Percentiles rank a stretch among this genome's conserved stretches.
phyloP scores from a whole-genome alignment of 805 yeast genomes.

The Kregervanrija delftensis region DNA sequence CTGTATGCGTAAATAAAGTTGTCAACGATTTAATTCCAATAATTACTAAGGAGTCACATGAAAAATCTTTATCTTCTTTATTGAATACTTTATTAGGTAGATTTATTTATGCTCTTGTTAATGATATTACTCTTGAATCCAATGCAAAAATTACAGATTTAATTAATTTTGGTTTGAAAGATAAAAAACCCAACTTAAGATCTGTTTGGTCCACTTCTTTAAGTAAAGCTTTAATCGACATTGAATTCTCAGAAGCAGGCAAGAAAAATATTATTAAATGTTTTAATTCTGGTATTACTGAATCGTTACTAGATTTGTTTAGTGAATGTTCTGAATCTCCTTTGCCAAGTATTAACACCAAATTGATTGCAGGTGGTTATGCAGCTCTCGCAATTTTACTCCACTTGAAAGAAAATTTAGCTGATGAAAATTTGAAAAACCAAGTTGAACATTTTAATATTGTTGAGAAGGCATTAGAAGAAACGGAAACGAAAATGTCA shows the following conservation, averaged over 20 bases:
- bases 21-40: conserved; percentile 43
- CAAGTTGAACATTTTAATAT: conserved; percentile 23
- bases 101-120: conserved; percentile 26
- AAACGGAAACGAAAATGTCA: conserved; percentile 30
- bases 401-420: conserved; percentile 12
- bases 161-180: conserved; percentile 55
- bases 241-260: background rate
- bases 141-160: conserved; percentile 20
- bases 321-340: conserved; percentile 47
- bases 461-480: conserved; percentile 27
- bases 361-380: conserved; percentile 48
- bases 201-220: conserved; percentile 60
- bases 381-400: conserved; percentile 30
- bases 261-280: conserved; percentile 2
- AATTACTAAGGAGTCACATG: conserved; percentile 73
- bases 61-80: conserved; percentile 44
- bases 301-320: conserved; percentile 13
- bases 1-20: conserved; percentile 12
- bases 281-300: conserved; percentile 9
- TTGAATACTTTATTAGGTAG: conserved; percentile 44
- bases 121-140: conserved; percentile 14
- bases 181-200: conserved; percentile 55
- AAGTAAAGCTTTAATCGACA: conserved; percentile 28
- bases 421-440: conserved; percentile 6
- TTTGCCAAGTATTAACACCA: conserved; percentile 43